Evolutionary conservation across 306 rosid species (phyloP).

Genomic region (Corylus heterophylla): DNA sequence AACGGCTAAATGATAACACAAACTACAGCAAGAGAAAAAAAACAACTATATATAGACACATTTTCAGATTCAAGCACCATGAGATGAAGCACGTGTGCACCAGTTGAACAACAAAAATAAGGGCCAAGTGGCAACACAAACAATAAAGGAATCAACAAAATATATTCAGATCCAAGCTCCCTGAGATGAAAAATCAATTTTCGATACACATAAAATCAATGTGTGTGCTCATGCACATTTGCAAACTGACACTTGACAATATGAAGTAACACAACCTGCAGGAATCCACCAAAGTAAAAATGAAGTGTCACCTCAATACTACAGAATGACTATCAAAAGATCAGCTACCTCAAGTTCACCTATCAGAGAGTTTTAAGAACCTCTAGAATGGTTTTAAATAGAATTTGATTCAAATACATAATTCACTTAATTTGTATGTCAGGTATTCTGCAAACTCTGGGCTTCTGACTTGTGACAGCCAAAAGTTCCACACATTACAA

Average conservation of each 20-base stretch:
- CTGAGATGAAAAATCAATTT: background rate
- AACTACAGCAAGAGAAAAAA: background rate
- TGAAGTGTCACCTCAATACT: background rate
- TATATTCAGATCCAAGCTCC: background rate
- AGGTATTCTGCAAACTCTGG: background rate
- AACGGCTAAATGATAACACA: background rate
- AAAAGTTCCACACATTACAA: background rate
- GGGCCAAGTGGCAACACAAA: background rate
- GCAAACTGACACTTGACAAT: background rate
- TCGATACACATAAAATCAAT: background rate
- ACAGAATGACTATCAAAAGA: constrained; percentile 2
- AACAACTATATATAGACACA: background rate
- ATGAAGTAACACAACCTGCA: background rate
- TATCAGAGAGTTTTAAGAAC: background rate
- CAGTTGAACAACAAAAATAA: background rate
- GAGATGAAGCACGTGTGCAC: background rate
- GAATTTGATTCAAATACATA: background rate
- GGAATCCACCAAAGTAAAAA: background rate
- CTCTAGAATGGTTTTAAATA: background rate
- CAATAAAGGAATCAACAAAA: background rate
- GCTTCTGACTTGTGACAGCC: background rate
- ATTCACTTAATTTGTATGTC: background rate
- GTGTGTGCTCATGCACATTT: background rate
- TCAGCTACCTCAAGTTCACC: background rate
- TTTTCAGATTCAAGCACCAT: background rate